phyloP scores from a whole-genome alignment of 2,329 filamentous ascomycete species.

The Paecilomyces dactylethromorphus region DNA sequence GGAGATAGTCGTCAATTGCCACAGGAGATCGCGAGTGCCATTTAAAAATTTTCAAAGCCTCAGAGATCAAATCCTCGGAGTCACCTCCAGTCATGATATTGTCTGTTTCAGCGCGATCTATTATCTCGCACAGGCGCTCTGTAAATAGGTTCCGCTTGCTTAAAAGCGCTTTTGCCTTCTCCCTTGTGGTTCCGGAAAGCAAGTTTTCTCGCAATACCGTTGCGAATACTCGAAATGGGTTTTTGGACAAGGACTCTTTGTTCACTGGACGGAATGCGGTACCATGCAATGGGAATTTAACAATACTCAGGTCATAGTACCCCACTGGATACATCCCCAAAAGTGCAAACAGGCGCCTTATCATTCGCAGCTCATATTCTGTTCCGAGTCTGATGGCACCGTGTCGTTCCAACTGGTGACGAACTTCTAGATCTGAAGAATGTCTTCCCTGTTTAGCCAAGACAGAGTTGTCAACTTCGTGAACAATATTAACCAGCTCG shows the following conservation, averaged over 20 bases:
- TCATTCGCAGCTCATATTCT: constrained; percentile 35
- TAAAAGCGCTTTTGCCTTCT: too few species aligned
- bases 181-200: constrained; percentile 11
- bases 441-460: neutral
- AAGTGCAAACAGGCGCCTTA: constrained; percentile 40
- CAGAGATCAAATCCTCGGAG: too few species aligned
- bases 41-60: too few species aligned
- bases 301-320: constrained; percentile 46
- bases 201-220: constrained; percentile 38
- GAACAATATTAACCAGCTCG: constrained; percentile 23
- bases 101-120: too few species aligned
- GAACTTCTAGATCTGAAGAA: constrained; percentile 3
- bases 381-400: constrained; percentile 47
- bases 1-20: too few species aligned
- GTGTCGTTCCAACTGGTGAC: constrained; percentile 33
- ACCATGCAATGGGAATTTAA: constrained; percentile 46
- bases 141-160: too few species aligned
- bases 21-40: too few species aligned
- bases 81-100: too few species aligned
- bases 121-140: too few species aligned
- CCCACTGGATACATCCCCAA: constrained; percentile 46
- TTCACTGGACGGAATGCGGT: constrained; percentile 44
- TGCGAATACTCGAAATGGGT: constrained; percentile 43
- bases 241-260: constrained; percentile 25
- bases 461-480: constrained; percentile 15